Evolutionary conservation across 495 filamentous ascomycete species (phyloP).

Genomic region (Penicillium salamii): DNA sequence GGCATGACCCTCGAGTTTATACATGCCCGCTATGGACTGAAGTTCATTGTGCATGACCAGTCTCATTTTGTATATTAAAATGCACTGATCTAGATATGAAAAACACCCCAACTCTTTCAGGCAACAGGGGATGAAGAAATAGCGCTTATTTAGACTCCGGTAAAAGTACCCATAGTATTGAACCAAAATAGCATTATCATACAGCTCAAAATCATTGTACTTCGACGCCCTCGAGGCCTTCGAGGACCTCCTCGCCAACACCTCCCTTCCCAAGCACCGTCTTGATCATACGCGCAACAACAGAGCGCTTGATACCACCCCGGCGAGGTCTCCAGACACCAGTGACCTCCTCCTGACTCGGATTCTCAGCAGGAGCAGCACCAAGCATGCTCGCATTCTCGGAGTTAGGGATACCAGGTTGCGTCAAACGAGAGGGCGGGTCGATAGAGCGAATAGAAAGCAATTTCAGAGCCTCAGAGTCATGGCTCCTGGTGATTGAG

Average conservation of each 20-base stretch:
- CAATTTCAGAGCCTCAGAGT: constrained; percentile 41
- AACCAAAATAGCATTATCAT: background rate
- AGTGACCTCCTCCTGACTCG: constrained; percentile 54
- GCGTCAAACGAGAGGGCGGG: constrained; percentile 66
- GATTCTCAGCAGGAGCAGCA: constrained; percentile 29
- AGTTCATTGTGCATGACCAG: background rate
- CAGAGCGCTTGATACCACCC: constrained; percentile 68
- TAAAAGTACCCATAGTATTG: background rate
- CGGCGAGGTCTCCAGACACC: constrained; percentile 77
- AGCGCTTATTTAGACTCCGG: constrained; percentile 4
- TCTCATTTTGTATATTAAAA: constrained; percentile 6
- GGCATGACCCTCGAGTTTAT: background rate
- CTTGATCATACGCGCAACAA: constrained; percentile 64
- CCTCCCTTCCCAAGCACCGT: constrained; percentile 67
- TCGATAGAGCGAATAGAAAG: constrained; percentile 67
- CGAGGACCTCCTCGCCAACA: constrained; percentile 79
- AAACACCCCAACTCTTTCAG: background rate
- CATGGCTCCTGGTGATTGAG: constrained; percentile 51
- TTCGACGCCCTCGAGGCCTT: constrained; percentile 62
- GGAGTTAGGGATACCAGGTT: constrained; percentile 66
- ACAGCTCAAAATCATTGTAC: constrained; percentile 29
- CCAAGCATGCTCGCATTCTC: constrained; percentile 62
- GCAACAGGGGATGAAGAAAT: background rate
- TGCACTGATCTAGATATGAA: background rate
- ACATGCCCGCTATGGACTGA: background rate